Conservation (phyloP, 768 basidiomycete genomes). For the Strobilomyces dryophilus region DNA sequence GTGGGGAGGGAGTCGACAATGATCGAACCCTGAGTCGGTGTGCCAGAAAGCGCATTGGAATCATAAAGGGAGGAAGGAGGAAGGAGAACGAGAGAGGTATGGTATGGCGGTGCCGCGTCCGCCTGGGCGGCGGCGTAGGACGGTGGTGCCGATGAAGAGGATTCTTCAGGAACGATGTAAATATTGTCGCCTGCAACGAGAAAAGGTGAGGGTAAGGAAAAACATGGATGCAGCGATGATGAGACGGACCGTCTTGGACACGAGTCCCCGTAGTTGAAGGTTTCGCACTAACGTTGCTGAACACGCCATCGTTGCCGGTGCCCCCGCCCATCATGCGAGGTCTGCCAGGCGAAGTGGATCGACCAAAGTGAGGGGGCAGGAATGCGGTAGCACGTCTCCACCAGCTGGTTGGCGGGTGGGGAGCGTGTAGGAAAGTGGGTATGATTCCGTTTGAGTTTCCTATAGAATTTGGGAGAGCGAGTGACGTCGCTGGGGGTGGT, state of each 20-base stretch:
- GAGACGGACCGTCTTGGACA: slow-evolving; percentile 49
- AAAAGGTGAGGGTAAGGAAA: slow-evolving; percentile 1
- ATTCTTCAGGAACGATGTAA: slow-evolving; percentile 79
- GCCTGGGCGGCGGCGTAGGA: slow-evolving; percentile 90
- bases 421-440: slow-evolving; percentile 41
- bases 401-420: slow-evolving; percentile 33
- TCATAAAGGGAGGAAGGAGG: slow-evolving; percentile 38
- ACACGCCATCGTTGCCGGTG: slow-evolving; percentile 83
- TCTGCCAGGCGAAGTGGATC: slow-evolving; percentile 34
- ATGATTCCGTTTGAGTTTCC: slow-evolving; percentile 76
- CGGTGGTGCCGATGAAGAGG: slow-evolving; percentile 80
- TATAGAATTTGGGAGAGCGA: slow-evolving; percentile 62
- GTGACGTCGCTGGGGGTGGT: slow-evolving; percentile 60
- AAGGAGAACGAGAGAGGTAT: slow-evolving; percentile 95
- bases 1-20: slow-evolving; percentile 87
- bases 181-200: slow-evolving; percentile 57
- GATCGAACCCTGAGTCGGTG: slow-evolving; percentile 57
- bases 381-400: slow-evolving; percentile 56
- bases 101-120: slow-evolving; percentile 97
- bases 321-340: slow-evolving; percentile 53
- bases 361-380: slow-evolving; percentile 53
- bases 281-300: slow-evolving; percentile 93
- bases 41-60: slow-evolving; percentile 43
- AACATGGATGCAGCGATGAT: neutral
- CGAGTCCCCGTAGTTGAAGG: slow-evolving; percentile 51